Evolutionary conservation across 306 rosid species (phyloP).

Genomic region (Gynostemma pentaphyllum): DNA sequence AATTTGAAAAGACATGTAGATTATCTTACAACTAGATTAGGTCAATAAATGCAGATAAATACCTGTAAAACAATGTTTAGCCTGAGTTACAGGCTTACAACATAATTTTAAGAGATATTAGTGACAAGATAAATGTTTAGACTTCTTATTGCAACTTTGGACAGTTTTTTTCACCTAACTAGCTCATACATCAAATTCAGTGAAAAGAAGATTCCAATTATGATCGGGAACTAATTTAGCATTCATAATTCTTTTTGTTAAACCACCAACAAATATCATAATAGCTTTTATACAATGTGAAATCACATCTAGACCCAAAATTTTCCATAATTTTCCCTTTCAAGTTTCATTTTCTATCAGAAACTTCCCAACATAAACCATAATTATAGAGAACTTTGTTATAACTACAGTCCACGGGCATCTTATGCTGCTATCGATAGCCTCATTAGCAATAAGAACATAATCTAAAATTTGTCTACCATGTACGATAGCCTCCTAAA

Average conservation of each 20-base stretch:
- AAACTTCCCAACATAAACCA: not conserved
- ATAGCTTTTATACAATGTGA: too few relatives aligned
- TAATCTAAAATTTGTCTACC: too few relatives aligned
- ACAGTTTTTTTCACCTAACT: not conserved
- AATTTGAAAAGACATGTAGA: conserved; percentile 2
- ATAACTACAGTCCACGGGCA: not conserved
- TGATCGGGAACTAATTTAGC: not conserved
- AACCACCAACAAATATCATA: too few relatives aligned
- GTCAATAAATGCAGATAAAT: not conserved
- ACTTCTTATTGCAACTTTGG: not conserved
- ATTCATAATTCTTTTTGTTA: not conserved
- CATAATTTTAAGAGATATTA: not conserved
- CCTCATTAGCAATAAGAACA: too few relatives aligned
- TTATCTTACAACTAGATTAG: not conserved
- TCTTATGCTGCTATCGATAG: not conserved
- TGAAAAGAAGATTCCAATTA: not conserved
- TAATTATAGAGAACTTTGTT: not conserved
- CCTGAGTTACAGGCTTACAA: not conserved
- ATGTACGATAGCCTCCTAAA: too few relatives aligned
- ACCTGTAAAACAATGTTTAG: not conserved
- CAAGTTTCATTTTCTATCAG: too few relatives aligned
- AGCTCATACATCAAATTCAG: not conserved
- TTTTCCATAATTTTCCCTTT: too few relatives aligned
- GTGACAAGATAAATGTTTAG: not conserved
- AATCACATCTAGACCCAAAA: too few relatives aligned